Base-by-base conservation (phyloP, 2,329 filamentous ascomycete species). In the Penicillium paneum region DNA sequence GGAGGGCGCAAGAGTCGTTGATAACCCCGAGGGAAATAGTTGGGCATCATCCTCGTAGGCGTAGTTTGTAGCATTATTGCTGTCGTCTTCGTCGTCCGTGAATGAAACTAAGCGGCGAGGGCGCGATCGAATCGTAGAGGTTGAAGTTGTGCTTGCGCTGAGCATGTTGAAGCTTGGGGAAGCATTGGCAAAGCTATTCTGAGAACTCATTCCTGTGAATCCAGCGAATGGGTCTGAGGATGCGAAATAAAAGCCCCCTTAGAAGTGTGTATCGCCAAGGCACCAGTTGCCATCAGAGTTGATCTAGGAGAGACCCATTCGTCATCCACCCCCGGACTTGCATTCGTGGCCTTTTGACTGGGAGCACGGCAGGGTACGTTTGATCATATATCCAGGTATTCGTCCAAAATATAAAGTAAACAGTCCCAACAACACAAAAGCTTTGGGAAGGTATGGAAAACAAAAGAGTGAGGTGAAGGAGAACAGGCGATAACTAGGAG, bases 61-160 rank as follows among this genome's bases (percentile, higher is more conserved):
- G 41, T 54, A 62, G 44, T 61, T 58, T 24, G 64, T 66, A 39
- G 47, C 59, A 44, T 61, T 57, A 45, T 46, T 61, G 43, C 61
- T 62, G 35, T 67, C 68, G 28, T 67, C 65, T 41, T 68, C 69
- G 41, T 73, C 73, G 55, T 76, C 72, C 58, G 69, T 65, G 41
- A 75, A 71, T 21, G 76, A 76, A 52, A 77, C 71, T 49, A 78
- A 62, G 39, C 75, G 73, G 53, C 74, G 67, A 56, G 72, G 74
- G 43, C 76, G 76, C 53, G 76, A 73, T 59, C 76, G 73, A 49
- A 78, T 64, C 34, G 73, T 72, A 24, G 74, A 75, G 59, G 64
- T 66, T 29, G 70, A 69, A 55, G 64, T 68, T 52, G 67, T 66
- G 59, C 65, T 69, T 49, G 67, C 66, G 58, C 63, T 69, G 38